These are phyloP conservation scores for Meira nashicola DNA, from an alignment of 1,284 basidiomycete genomes.

Conservation along the genomic window DNA sequence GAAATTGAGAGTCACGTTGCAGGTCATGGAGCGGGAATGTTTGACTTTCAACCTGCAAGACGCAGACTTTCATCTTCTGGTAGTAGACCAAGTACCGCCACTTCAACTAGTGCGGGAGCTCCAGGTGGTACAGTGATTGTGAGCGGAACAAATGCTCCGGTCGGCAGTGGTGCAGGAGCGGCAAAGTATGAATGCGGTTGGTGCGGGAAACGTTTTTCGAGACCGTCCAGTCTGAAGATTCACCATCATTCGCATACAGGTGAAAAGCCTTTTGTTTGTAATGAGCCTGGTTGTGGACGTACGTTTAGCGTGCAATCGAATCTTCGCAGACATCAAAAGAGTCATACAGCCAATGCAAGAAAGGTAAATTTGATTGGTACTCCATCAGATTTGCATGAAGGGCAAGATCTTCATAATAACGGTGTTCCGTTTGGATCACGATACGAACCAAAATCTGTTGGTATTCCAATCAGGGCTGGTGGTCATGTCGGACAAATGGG, in stretches of 20 bases:
- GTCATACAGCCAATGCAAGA: constrained; percentile 19
- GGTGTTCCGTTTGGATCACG: too few species aligned
- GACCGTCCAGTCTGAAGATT: constrained; percentile 48
- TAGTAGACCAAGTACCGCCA: constrained; percentile 24
- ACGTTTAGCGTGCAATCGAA: constrained; percentile 50
- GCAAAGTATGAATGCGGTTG: constrained; percentile 45
- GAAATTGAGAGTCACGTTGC: background rate
- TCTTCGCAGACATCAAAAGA: constrained; percentile 47
- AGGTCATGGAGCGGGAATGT: constrained; percentile 28
- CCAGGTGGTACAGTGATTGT: constrained; percentile 11
- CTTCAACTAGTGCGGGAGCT: constrained; percentile 20
- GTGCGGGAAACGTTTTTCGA: constrained; percentile 47
- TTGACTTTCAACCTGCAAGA: constrained; percentile 13
- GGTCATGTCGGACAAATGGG: too few species aligned
- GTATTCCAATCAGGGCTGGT: too few species aligned
- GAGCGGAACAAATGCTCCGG: constrained; percentile 7
- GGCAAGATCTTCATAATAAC: too few species aligned
- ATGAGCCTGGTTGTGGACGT: constrained; percentile 42
- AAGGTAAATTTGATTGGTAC: background rate
- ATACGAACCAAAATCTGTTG: too few species aligned
- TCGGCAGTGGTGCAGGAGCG: background rate
- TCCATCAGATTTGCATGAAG: too few species aligned
- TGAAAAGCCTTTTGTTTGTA: constrained; percentile 49
- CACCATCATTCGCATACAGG: constrained; percentile 50
- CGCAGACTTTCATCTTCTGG: constrained; percentile 18